Conservation (phyloP, 2,329 filamentous ascomycete species). For the Ceratocystis alfenasii region DNA sequence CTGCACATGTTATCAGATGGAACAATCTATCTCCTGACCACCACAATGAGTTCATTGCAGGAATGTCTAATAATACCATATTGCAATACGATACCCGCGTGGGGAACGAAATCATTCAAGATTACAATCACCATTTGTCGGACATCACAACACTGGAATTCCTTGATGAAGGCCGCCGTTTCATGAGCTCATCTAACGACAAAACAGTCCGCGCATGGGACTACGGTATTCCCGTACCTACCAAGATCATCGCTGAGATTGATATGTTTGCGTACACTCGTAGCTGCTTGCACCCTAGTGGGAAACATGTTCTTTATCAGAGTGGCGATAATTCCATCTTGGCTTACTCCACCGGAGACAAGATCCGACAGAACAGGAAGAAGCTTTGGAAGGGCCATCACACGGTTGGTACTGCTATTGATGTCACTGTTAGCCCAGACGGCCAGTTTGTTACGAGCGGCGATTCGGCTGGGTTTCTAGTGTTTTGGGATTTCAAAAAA, state of each 20-base stretch:
- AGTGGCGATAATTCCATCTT: constrained; percentile 92
- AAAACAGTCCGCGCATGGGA: constrained; percentile 95
- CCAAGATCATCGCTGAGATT: constrained; percentile 95
- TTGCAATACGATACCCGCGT: constrained; percentile 87
- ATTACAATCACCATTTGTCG: constrained; percentile 97
- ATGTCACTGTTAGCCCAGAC: constrained; percentile 77
- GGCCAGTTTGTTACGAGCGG: constrained; percentile 82
- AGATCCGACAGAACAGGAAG: constrained; percentile 94
- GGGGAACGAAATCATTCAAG: constrained; percentile 68
- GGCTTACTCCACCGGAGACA: constrained; percentile 87
- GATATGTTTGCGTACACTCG: constrained; percentile 97
- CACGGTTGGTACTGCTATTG: constrained; percentile 85
- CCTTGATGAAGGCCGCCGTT: constrained; percentile 84
- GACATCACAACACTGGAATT: constrained; percentile 97
- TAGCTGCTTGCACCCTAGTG: constrained; percentile 69
- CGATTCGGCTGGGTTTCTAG: constrained; percentile 78
- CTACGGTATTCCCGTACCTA: constrained; percentile 94
- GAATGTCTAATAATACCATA: constrained; percentile 98
- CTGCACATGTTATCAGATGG: constrained; percentile 87
- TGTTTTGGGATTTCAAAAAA: constrained; percentile 99
- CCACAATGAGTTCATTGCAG: constrained; percentile 81
- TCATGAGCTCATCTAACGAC: constrained; percentile 97
- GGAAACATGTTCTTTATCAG: constrained; percentile 92
- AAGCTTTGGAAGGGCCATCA: constrained; percentile 95
- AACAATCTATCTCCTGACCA: constrained; percentile 73